phyloP scores from a whole-genome alignment of 1,284 basidiomycete species.

The Vanrija pseudolonga region DNA sequence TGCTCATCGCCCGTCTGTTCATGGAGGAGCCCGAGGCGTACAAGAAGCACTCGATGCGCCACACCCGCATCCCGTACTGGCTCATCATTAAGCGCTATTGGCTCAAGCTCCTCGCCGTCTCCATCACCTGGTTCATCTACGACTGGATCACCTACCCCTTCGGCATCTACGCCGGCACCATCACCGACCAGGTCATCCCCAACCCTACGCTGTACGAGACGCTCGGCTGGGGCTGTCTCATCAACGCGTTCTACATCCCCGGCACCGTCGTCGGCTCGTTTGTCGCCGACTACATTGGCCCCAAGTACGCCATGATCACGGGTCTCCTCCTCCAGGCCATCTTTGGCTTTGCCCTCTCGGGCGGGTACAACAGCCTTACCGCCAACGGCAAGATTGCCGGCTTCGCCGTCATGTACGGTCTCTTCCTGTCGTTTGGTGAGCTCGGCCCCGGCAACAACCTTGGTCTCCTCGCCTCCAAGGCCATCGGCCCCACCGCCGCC shows the following conservation, averaged over 20 bases:
- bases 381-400: conserved; percentile 56
- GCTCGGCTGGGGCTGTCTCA: conserved; percentile 47
- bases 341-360: conserved; percentile 83
- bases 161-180: conserved; percentile 73
- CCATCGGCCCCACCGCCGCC: conserved; percentile 68
- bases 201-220: conserved; percentile 31
- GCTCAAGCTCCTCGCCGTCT: conserved; percentile 33
- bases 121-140: conserved; percentile 66
- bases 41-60: conserved; percentile 60
- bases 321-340: conserved; percentile 69
- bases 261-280: conserved; percentile 34
- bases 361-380: conserved; percentile 57
- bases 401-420: conserved; percentile 82
- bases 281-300: conserved; percentile 39
- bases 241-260: conserved; percentile 53
- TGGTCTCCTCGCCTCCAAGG: conserved; percentile 74
- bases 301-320: conserved; percentile 65
- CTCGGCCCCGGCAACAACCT: conserved; percentile 71
- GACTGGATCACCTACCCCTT: conserved; percentile 57
- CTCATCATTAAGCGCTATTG: conserved; percentile 74
- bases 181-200: conserved; percentile 25
- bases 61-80: conserved; percentile 58
- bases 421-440: conserved; percentile 76
- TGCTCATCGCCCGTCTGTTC: conserved; percentile 79
- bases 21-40: conserved; percentile 67